These are phyloP conservation scores for Wickerhamomyces chambardii DNA, from an alignment of 805 yeast species.

Conservation along the genomic window DNA sequence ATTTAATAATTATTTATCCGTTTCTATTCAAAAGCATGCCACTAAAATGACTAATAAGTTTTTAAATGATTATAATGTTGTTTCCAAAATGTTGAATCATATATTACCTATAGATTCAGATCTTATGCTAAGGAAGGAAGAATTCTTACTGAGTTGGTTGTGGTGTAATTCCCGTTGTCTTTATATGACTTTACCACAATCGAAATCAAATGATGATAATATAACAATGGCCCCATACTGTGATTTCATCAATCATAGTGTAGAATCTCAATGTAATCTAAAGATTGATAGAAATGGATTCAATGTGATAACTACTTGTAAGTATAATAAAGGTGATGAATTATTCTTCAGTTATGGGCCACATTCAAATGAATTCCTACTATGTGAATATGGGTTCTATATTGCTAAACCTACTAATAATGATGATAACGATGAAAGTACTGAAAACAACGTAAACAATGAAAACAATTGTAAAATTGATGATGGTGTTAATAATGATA, in stretches of 20 bases:
- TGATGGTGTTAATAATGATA: conserved; percentile 52
- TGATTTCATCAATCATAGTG: conserved; percentile 75
- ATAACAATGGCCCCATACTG: conserved; percentile 89
- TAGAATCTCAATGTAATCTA: conserved; percentile 41
- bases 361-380: conserved; percentile 73
- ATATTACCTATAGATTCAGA: conserved; percentile 4
- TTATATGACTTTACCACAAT: conserved; percentile 59
- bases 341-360: conserved; percentile 77
- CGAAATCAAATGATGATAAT: conserved; percentile 45
- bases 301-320: conserved; percentile 32
- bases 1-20: conserved; percentile 31
- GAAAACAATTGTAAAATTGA: conserved; percentile 79
- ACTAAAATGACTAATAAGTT: conserved; percentile 33
- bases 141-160: conserved; percentile 68
- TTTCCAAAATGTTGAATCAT: conserved; percentile 14
- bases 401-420: conserved; percentile 39
- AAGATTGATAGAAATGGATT: conserved; percentile 39
- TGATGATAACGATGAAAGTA: conserved; percentile 59
- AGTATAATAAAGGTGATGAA: conserved; percentile 38
- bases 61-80: conserved; percentile 31
- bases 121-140: conserved; percentile 1
- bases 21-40: conserved; percentile 28
- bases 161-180: conserved; percentile 89
- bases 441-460: no score
- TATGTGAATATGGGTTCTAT: conserved; percentile 84